These are phyloP conservation scores for Candida endomychidarum DNA, from an alignment of 805 yeast species.

Conservation along the genomic window DNA sequence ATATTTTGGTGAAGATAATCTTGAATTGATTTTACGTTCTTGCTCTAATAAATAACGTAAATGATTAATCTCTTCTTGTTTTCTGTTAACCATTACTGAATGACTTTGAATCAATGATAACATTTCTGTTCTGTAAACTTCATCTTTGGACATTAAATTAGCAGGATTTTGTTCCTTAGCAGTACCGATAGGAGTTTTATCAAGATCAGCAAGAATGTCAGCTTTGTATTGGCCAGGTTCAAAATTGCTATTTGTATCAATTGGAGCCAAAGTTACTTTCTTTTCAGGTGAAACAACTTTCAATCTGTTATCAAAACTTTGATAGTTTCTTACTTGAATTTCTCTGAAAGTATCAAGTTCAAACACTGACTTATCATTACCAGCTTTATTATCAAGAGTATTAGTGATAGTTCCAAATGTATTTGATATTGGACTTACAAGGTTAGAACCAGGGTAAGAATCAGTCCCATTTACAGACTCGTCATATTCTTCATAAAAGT, in stretches of 20 bases:
- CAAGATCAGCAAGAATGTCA: too few relatives aligned
- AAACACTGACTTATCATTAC: constrained; percentile 3
- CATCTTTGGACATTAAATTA: constrained; percentile 10
- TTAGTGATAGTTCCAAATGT: not conserved
- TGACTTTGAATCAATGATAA: constrained; percentile 23
- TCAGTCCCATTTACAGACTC: not conserved
- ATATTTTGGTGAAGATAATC: constrained; percentile 8
- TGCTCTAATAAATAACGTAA: constrained; percentile 22
- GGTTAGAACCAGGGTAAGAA: not conserved
- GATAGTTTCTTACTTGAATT: constrained; percentile 10
- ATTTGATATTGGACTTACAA: constrained; percentile 5
- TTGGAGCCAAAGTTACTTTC: not conserved
- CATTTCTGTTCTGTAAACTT: constrained; percentile 24
- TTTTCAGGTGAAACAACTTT: constrained; percentile 13
- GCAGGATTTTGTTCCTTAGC: not conserved
- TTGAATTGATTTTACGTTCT: constrained; percentile 22
- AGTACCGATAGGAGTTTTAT: not conserved
- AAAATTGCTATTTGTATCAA: not conserved
- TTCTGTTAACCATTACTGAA: constrained; percentile 21
- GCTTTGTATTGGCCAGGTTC: too few relatives aligned
- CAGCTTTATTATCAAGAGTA: not conserved
- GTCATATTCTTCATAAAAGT: constrained; percentile 6
- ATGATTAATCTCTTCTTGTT: constrained; percentile 26
- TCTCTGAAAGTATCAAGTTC: constrained; percentile 18
- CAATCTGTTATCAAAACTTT: constrained; percentile 7